phyloP scores from a whole-genome alignment of 1,284 basidiomycete species.

The Lignosus rhinocerotis region DNA sequence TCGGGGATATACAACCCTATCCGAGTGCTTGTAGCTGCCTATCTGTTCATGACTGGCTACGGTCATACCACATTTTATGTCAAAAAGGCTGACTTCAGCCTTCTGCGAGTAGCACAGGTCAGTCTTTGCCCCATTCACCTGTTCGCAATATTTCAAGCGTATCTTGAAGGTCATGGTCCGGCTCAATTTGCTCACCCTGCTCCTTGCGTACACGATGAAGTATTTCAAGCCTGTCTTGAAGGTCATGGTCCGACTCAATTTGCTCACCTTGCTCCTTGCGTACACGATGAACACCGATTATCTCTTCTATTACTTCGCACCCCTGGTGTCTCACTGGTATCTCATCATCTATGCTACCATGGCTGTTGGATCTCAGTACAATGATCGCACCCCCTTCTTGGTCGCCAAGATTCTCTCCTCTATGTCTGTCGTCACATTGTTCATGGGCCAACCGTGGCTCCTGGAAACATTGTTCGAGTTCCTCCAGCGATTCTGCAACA shows the following conservation, averaged over 20 bases:
- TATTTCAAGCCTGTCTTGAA: no score
- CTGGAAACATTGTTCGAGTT: conserved; percentile 65
- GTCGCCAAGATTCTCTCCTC: conserved; percentile 70
- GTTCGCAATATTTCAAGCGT: background rate
- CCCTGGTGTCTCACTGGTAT: conserved; percentile 83
- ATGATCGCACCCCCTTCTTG: conserved; percentile 69
- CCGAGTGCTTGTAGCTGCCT: conserved; percentile 83
- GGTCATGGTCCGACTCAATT: conserved; percentile 81
- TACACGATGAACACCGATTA: conserved; percentile 93
- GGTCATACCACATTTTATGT: conserved; percentile 79
- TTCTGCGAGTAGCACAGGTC: conserved; percentile 71
- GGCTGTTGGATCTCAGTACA: conserved; percentile 69
- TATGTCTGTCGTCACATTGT: conserved; percentile 59
- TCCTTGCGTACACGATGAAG: conserved; percentile 88
- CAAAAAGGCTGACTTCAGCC: conserved; percentile 84
- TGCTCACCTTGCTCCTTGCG: conserved; percentile 78
- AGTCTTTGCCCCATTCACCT: conserved; percentile 11
- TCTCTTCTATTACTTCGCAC: conserved; percentile 86
- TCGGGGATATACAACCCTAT: conserved; percentile 90
- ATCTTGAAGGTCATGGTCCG: conserved; percentile 64
- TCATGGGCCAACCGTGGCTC: conserved; percentile 67
- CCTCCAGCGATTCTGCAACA: conserved; percentile 65
- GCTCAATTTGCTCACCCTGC: conserved; percentile 79
- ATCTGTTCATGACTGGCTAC: conserved; percentile 82
- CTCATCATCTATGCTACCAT: conserved; percentile 83